A percentile compares a stretch with the other conserved stretches of the same genome.
Evolutionary conservation across 768 basidiomycete genomes (phyloP).

Genomic region (Gymnopilus junonius): DNA sequence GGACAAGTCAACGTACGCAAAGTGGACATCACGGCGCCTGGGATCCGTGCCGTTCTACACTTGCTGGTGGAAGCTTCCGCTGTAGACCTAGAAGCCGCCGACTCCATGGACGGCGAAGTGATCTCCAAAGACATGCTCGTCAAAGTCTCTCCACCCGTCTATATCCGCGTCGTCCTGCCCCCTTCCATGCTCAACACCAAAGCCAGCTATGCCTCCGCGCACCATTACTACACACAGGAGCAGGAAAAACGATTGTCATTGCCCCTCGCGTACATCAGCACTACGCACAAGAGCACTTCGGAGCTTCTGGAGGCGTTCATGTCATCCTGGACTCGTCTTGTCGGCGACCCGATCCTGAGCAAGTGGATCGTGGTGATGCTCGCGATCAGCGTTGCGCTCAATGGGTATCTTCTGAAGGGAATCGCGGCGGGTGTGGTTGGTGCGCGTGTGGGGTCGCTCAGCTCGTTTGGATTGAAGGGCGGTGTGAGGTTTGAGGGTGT

Average conservation of each 20-base stretch:
- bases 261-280: not conserved
- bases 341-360: slow-evolving; percentile 91
- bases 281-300: slow-evolving; percentile 29
- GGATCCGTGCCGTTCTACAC: slow-evolving; percentile 60
- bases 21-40: slow-evolving; percentile 72
- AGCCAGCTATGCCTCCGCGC: not conserved
- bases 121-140: slow-evolving; percentile 24
- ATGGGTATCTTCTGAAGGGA: slow-evolving; percentile 91
- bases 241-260: not conserved
- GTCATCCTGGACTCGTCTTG: slow-evolving; percentile 87
- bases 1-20: slow-evolving; percentile 45
- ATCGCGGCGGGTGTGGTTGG: slow-evolving; percentile 62
- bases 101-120: not conserved
- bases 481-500: slow-evolving; percentile 33
- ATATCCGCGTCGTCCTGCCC: slow-evolving; percentile 31
- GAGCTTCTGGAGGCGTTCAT: slow-evolving; percentile 84
- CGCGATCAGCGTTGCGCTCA: slow-evolving; percentile 84
- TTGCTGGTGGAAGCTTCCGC: slow-evolving; percentile 50
- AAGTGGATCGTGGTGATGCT: slow-evolving; percentile 95
- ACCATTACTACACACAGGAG: not conserved
- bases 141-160: slow-evolving; percentile 28
- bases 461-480: slow-evolving; percentile 24
- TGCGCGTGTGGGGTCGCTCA: slow-evolving; percentile 25
- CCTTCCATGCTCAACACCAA: slow-evolving; percentile 8
- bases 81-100: slow-evolving; percentile 10